Base-by-base conservation (phyloP, 2,329 filamentous ascomycete genomes). In the Curvularia spicifera region DNA sequence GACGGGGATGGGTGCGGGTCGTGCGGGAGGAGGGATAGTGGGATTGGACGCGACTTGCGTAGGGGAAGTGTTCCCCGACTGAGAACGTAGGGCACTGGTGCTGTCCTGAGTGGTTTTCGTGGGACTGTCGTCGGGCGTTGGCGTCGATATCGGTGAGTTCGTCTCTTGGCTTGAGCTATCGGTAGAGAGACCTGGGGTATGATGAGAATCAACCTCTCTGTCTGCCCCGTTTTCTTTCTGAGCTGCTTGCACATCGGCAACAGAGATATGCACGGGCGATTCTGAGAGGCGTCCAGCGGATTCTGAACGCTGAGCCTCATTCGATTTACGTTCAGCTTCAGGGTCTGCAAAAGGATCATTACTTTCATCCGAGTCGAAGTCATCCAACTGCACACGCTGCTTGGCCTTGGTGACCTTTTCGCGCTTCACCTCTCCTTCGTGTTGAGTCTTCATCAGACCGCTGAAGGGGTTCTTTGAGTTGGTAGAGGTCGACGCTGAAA, bases 81-180 rank as follows among this genome's bases (percentile, higher is more conserved):
- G 63, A 18, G 67, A 59, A 10, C 67, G 63, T 10, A 60, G 57
- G 24, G 68, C 54, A 26, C 59, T 63, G 3, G 62, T 59, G 56
- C 74, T 72, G 26, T 68, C 60, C 2, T 72, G 71, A 10, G 67
- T 63, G 12, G 61, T 63, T 31, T 68, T 76, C 45, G 71, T 66
- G 7, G 71, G 70, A 44, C 68, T 74, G 45, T 73, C 73, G 45
- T 72, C 69, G 4, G 69, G 69, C 8, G 74, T 68, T 9, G 73
- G 74, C 6, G 74, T 76, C 3, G 75, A 76, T n/a, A 74, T 61
- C 2, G 74, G 74, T 4, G 76, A 78, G 47, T 63, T 71, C 4
- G 75, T 76, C 29, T 89, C 88, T 68, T 89, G 87, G 63, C 89
- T 90, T 10, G 89, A 91, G 5, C 84, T 87, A 74, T 93, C 90